phyloP scores from a whole-genome alignment of 257 asterid genomes.

The Parsonsia alboflavescens region DNA sequence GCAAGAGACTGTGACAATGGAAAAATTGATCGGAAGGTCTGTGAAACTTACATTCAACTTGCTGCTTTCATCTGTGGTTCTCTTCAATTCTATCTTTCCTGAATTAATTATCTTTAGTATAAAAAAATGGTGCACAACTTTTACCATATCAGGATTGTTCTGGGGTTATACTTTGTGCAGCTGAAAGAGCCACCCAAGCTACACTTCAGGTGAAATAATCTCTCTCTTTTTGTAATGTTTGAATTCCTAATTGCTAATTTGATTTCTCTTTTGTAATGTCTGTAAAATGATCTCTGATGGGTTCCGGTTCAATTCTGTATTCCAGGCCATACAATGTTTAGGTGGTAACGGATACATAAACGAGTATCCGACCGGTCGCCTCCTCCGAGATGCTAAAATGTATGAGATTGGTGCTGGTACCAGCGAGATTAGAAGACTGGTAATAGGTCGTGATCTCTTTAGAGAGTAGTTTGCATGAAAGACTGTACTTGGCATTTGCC shows the following conservation, averaged over 20 bases:
- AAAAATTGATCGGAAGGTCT: conserved; percentile 63
- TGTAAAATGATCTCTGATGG: no score
- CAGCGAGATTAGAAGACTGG: conserved; percentile 85
- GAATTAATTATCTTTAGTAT: neutral
- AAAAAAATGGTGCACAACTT: neutral
- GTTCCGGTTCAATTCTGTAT: conserved; percentile 8
- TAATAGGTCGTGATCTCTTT: conserved; percentile 79
- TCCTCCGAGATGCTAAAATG: conserved; percentile 86
- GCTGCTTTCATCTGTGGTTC: neutral
- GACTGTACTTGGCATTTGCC: neutral
- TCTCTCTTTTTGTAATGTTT: neutral
- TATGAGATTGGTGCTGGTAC: conserved; percentile 99
- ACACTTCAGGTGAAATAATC: conserved; percentile 78
- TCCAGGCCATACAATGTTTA: conserved; percentile 91
- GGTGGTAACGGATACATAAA: conserved; percentile 97
- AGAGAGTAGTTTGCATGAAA: conserved; percentile 39
- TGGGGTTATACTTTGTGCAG: conserved; percentile 87
- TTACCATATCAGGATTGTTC: conserved; percentile 73
- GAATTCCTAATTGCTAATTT: neutral
- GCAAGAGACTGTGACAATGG: conserved; percentile 94
- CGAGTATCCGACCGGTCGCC: conserved; percentile 92
- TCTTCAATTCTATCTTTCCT: neutral
- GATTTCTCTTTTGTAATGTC: no score
- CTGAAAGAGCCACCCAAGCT: conserved; percentile 98
- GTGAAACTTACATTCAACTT: conserved; percentile 2